A percentile compares a stretch with the other conserved stretches of the same genome.
Conservation (phyloP, 768 basidiomycete genomes). For the Trametes villosa region DNA sequence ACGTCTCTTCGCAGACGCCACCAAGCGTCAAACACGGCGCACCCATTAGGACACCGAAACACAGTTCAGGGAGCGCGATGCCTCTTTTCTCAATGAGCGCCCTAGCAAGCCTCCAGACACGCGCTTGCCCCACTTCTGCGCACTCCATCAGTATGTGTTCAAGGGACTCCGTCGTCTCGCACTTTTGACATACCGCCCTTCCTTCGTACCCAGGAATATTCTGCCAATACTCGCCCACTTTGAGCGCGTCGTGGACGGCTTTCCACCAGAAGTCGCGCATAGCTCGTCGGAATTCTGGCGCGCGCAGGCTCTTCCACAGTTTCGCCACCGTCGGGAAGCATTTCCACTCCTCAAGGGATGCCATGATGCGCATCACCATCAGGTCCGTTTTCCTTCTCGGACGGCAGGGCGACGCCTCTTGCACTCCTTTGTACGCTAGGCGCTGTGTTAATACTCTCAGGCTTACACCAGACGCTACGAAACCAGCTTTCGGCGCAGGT, state of each 20-base stretch:
- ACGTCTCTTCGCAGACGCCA: neutral
- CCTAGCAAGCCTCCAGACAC: neutral
- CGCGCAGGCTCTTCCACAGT: no score
- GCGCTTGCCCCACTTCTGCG: neutral
- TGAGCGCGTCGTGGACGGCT: neutral
- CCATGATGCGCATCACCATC: no score
- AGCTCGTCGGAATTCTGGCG: no score
- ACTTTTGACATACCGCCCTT: neutral
- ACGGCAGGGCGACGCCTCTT: no score
- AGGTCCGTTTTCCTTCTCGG: neutral
- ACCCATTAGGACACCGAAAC: neutral
- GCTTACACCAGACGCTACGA: no score
- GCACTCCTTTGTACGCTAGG: no score
- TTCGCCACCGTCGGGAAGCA: no score
- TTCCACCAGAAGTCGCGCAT: no score
- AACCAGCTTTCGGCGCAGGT: neutral
- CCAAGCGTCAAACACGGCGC: neutral
- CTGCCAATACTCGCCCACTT: neutral
- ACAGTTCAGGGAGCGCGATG: neutral
- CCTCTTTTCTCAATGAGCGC: neutral
- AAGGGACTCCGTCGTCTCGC: neutral
- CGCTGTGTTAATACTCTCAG: no score
- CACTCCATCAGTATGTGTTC: neutral
- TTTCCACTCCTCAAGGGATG: no score
- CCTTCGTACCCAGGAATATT: neutral